Conservation (phyloP, 768 basidiomycete genomes). For the Hypholoma sublateritium region DNA sequence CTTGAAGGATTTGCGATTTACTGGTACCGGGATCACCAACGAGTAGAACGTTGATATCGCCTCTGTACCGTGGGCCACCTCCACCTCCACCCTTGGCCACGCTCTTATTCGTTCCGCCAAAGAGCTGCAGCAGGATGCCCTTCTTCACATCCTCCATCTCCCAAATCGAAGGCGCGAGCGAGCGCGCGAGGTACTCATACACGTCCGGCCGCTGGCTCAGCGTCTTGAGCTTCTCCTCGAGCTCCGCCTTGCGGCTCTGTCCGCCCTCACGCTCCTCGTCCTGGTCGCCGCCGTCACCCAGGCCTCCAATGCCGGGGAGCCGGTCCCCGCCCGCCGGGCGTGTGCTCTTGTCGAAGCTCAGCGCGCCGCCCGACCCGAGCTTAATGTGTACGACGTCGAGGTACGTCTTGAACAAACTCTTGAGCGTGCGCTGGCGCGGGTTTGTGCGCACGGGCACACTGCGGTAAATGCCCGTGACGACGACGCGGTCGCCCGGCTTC, state of each 20-base stretch:
- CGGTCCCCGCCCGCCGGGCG: constrained; percentile 68
- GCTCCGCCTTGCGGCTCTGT: constrained; percentile 58
- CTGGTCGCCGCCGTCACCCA: constrained; percentile 61
- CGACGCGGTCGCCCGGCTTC: constrained; percentile 92
- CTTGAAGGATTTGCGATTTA: constrained; percentile 95
- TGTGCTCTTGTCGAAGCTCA: constrained; percentile 81
- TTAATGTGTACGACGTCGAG: constrained; percentile 93
- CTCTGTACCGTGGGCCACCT: constrained; percentile 94
- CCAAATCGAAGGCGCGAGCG: constrained; percentile 94
- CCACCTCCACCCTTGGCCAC: constrained; percentile 91
- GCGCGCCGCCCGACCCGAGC: constrained; percentile 65
- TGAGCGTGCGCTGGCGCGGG: constrained; percentile 86
- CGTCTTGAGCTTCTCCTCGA: constrained; percentile 76
- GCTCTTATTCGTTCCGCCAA: constrained; percentile 97
- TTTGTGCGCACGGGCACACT: constrained; percentile 96
- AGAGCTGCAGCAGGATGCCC: constrained; percentile 92
- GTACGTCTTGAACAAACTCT: constrained; percentile 97
- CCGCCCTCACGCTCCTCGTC: constrained; percentile 34
- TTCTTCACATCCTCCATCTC: constrained; percentile 99
- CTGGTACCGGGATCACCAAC: constrained; percentile 97
- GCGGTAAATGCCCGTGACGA: constrained; percentile 92
- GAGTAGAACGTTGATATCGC: constrained; percentile 96
- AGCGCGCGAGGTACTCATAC: constrained; percentile 82
- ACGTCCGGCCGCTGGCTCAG: constrained; percentile 77
- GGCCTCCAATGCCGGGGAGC: constrained; percentile 69